Percentiles rank a stretch among this genome's conserved stretches.
These are phyloP conservation scores for Venustampulla echinocandica DNA, from an alignment of 495 filamentous ascomycete species.

Conservation along the genomic window DNA sequence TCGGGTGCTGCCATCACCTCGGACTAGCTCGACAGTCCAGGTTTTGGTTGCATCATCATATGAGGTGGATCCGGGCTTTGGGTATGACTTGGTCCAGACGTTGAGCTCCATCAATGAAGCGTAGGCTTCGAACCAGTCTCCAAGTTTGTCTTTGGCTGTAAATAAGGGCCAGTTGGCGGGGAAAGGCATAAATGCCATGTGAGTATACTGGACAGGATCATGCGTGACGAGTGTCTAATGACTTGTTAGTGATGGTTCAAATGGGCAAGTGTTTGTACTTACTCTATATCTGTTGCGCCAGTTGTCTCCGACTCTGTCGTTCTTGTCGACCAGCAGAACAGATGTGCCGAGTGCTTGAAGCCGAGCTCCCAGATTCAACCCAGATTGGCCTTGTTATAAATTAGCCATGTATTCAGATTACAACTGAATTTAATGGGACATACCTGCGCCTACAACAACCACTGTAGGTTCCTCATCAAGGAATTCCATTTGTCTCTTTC, in stretches of 20 bases:
- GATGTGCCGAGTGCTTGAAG: slow-evolving; percentile 50
- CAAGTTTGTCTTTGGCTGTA: slow-evolving; percentile 55
- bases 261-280: not conserved
- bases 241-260: not conserved
- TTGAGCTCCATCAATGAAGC: slow-evolving; percentile 54
- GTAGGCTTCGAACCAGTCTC: slow-evolving; percentile 60
- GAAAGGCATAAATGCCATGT: slow-evolving; percentile 56
- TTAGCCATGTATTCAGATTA: not conserved
- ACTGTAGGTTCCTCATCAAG: slow-evolving; percentile 44
- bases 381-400: slow-evolving; percentile 29
- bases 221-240: slow-evolving; percentile 40
- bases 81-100: slow-evolving; percentile 46
- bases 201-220: slow-evolving; percentile 56
- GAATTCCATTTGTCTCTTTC: slow-evolving; percentile 41
- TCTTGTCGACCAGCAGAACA: slow-evolving; percentile 48
- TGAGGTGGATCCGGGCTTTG: slow-evolving; percentile 35
- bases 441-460: slow-evolving; percentile 42
- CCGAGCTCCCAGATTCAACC: slow-evolving; percentile 49
- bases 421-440: not conserved
- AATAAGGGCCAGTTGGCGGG: slow-evolving; percentile 45
- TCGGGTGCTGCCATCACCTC: slow-evolving; percentile 27
- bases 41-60: slow-evolving; percentile 38
- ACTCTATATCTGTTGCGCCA: slow-evolving; percentile 48
- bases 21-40: slow-evolving; percentile 42
- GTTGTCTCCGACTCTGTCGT: slow-evolving; percentile 55